Conservation (phyloP, 129 eudicot genomes). For the Flaveria sonorensis region DNA sequence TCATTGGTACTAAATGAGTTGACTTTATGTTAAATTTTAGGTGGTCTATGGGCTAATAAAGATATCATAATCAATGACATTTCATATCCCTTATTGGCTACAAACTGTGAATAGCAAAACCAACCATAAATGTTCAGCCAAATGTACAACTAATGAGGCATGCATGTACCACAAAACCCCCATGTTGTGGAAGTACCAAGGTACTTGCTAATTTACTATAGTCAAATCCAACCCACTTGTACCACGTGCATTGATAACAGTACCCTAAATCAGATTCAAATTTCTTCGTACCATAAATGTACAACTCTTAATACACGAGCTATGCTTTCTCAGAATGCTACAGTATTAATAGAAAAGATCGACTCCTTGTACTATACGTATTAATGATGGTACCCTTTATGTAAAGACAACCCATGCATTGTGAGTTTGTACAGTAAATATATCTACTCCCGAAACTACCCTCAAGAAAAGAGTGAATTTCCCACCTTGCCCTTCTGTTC, state of each 20-base stretch:
- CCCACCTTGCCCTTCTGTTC: slow-evolving; percentile 91
- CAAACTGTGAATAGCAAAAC: slow-evolving; percentile 30
- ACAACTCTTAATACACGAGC: slow-evolving; percentile 29
- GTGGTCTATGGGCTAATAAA: slow-evolving; percentile 34
- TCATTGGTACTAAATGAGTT: slow-evolving; percentile 41
- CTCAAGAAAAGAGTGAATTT: slow-evolving; percentile 19
- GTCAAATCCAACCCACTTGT: slow-evolving; percentile 35
- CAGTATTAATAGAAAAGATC: slow-evolving; percentile 24
- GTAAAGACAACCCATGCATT: slow-evolving; percentile 33
- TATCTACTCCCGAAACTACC: slow-evolving; percentile 27
- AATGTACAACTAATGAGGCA: slow-evolving; percentile 44
- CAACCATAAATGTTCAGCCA: slow-evolving; percentile 35
- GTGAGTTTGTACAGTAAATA: slow-evolving; percentile 12
- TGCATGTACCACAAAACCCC: slow-evolving; percentile 34
- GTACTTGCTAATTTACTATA: slow-evolving; percentile 16
- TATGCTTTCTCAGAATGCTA: slow-evolving; percentile 25
- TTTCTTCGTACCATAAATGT: slow-evolving; percentile 12
- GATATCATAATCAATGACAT: slow-evolving; percentile 39
- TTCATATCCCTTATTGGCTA: slow-evolving; percentile 32
- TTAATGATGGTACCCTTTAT: slow-evolving; percentile 30
- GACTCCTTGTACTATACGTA: slow-evolving; percentile 28
- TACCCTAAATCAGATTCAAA: slow-evolving; percentile 16
- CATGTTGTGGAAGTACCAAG: slow-evolving; percentile 38
- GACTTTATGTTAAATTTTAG: slow-evolving; percentile 34
- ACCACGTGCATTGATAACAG: slow-evolving; percentile 20